phyloP scores from a whole-genome alignment of 495 filamentous ascomycete species.

The Achaetomiella virescens region DNA sequence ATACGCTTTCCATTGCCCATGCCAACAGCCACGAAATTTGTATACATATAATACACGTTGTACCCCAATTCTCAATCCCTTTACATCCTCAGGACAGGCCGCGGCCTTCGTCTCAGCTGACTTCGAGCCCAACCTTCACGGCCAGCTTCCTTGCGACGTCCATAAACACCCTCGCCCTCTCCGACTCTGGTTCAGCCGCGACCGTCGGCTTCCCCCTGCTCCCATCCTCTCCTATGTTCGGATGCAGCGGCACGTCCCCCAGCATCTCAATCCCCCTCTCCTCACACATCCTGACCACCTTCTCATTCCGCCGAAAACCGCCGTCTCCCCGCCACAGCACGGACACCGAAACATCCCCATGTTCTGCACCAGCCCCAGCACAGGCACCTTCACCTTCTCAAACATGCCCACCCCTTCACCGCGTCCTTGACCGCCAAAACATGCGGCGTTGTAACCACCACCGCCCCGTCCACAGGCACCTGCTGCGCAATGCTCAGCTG shows the following conservation, averaged over 20 bases:
- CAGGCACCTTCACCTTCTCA: constrained; percentile 64
- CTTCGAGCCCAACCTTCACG: constrained; percentile 38
- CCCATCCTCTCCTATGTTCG: constrained; percentile 79
- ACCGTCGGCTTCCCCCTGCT: constrained; percentile 88
- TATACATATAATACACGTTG: background rate
- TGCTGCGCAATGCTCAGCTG: constrained; percentile 93
- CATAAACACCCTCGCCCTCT: constrained; percentile 63
- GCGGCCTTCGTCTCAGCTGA: too few relatives aligned
- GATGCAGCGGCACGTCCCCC: constrained; percentile 86
- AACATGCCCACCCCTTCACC: constrained; percentile 86
- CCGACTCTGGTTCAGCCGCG: constrained; percentile 72
- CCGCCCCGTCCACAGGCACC: constrained; percentile 67
- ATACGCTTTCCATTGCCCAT: too few relatives aligned
- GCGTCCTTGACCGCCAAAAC: constrained; percentile 85
- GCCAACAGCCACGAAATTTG: too few relatives aligned
- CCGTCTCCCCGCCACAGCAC: constrained; percentile 63
- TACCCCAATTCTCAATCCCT: background rate
- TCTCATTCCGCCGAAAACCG: constrained; percentile 65
- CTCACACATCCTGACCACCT: constrained; percentile 38
- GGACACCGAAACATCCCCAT: constrained; percentile 88
- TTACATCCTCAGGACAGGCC: background rate
- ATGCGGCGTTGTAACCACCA: constrained; percentile 94
- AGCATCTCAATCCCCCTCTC: constrained; percentile 67
- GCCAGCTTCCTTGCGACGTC: constrained; percentile 59
- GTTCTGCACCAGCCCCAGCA: constrained; percentile 91